Percentiles rank a stretch among this genome's conserved stretches.
These are phyloP conservation scores for Phytophthora litchii DNA, from an alignment of 352 stramenopile genomes.

Conservation along the genomic window DNA sequence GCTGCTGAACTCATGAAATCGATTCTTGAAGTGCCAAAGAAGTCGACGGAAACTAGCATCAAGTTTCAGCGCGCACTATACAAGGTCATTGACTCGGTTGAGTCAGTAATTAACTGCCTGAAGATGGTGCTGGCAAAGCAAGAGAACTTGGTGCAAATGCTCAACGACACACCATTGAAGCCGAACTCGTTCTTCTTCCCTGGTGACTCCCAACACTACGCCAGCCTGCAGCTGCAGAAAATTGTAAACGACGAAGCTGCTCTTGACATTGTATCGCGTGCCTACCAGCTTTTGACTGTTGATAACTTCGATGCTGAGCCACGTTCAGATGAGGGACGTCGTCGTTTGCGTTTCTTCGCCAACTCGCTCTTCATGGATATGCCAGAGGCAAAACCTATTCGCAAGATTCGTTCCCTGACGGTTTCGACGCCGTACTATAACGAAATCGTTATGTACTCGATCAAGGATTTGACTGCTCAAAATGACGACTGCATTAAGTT, in stretches of 20 bases:
- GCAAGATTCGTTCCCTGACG: slow-evolving; percentile 82
- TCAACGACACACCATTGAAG: slow-evolving; percentile 85
- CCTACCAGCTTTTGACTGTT: slow-evolving; percentile 82
- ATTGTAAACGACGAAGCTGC: slow-evolving; percentile 83
- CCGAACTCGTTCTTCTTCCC: slow-evolving; percentile 89
- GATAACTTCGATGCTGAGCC: slow-evolving; percentile 89
- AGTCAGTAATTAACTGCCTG: slow-evolving; percentile 79
- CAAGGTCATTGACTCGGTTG: slow-evolving; percentile 83
- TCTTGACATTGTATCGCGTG: slow-evolving; percentile 81
- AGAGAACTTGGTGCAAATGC: slow-evolving; percentile 80
- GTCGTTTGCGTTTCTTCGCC: slow-evolving; percentile 82
- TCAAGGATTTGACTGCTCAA: slow-evolving; percentile 84
- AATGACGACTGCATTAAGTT: slow-evolving; percentile 94
- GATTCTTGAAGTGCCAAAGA: slow-evolving; percentile 81
- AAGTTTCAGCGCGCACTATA: slow-evolving; percentile 88
- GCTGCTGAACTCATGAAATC: slow-evolving; percentile 85
- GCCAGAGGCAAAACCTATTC: slow-evolving; percentile 82
- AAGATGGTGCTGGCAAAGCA: slow-evolving; percentile 87
- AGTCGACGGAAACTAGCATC: slow-evolving; percentile 72
- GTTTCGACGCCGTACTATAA: slow-evolving; percentile 87
- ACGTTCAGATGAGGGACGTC: slow-evolving; percentile 79
- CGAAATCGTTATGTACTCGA: slow-evolving; percentile 89
- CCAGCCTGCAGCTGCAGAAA: slow-evolving; percentile 74
- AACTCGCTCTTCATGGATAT: slow-evolving; percentile 92
- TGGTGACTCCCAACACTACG: slow-evolving; percentile 81